Evolutionary conservation across 805 yeast species (phyloP).

Genomic region (Kluyveromyces nonfermentans): DNA sequence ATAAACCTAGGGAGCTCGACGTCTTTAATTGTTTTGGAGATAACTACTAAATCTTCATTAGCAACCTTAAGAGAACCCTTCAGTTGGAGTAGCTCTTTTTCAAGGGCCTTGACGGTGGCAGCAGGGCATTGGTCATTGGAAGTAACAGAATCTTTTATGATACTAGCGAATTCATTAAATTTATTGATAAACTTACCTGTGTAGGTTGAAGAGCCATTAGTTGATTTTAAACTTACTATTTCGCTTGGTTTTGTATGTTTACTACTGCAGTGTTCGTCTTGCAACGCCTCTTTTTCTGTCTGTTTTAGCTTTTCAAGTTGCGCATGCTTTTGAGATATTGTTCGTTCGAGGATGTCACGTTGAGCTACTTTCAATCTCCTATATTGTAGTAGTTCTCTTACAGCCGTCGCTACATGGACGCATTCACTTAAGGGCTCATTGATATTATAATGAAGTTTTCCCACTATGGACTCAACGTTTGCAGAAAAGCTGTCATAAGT

Average conservation of each 20-base stretch:
- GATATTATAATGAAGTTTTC: slow-evolving; percentile 24
- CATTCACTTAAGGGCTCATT: slow-evolving; percentile 27
- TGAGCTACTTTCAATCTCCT: slow-evolving; percentile 25
- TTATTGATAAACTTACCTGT: slow-evolving; percentile 21
- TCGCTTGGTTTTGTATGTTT: slow-evolving; percentile 16
- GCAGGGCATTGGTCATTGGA: slow-evolving; percentile 25
- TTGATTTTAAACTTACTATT: slow-evolving; percentile 14
- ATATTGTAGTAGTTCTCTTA: slow-evolving; percentile 23
- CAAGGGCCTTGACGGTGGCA: slow-evolving; percentile 12
- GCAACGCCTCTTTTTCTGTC: slow-evolving; percentile 17
- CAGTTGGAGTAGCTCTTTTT: slow-evolving; percentile 18
- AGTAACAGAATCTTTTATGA: slow-evolving; percentile 26
- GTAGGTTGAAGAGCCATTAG: slow-evolving; percentile 13
- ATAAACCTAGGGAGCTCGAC: slow-evolving; percentile 27
- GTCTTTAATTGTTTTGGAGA: slow-evolving; percentile 23
- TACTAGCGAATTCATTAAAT: slow-evolving; percentile 23
- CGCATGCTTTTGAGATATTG: slow-evolving; percentile 14
- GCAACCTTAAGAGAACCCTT: slow-evolving; percentile 16
- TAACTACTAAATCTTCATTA: slow-evolving; percentile 26
- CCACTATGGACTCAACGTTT: slow-evolving; percentile 21
- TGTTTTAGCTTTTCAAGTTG: slow-evolving; percentile 21
- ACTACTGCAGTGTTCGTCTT: slow-evolving; percentile 17
- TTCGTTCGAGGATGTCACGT: slow-evolving; percentile 18
- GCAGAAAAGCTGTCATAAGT: slow-evolving; percentile 19
- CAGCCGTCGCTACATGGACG: slow-evolving; percentile 25